These are phyloP conservation scores for Aspergillaceae sp. DNA, from an alignment of 2,329 filamentous ascomycete species.

Conservation along the genomic window DNA sequence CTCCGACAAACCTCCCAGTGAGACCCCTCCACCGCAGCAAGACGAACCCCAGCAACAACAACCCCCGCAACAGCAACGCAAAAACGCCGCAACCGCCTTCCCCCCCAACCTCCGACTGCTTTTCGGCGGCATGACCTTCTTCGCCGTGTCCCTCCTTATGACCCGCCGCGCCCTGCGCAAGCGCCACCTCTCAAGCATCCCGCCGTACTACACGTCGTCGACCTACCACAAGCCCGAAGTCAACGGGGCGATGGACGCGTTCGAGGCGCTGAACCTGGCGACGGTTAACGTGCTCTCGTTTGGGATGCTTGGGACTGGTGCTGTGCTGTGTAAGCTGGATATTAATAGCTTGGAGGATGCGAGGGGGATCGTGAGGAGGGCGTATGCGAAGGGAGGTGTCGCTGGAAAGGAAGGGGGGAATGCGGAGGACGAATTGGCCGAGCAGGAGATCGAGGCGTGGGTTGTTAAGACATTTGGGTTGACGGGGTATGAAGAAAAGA, in stretches of 20 bases:
- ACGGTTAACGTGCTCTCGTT: slow-evolving; percentile 77
- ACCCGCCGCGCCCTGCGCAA: slow-evolving; percentile 62
- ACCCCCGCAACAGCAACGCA: too few species aligned
- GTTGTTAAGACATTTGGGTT: slow-evolving; percentile 40
- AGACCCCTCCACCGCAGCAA: too few species aligned
- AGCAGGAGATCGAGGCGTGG: slow-evolving; percentile 49
- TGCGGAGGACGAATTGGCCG: slow-evolving; percentile 36
- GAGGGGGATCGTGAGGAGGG: slow-evolving; percentile 48
- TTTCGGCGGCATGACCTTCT: slow-evolving; percentile 65
- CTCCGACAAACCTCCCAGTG: too few species aligned
- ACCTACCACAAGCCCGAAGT: slow-evolving; percentile 37
- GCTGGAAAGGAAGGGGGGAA: slow-evolving; percentile 46
- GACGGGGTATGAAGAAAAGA: slow-evolving; percentile 25
- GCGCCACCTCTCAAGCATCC: slow-evolving; percentile 53
- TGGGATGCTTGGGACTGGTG: slow-evolving; percentile 65
- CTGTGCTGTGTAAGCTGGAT: slow-evolving; percentile 66
- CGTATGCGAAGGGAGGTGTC: background rate
- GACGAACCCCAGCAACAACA: too few species aligned
- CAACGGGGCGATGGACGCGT: slow-evolving; percentile 62
- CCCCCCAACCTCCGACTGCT: slow-evolving; percentile 46
- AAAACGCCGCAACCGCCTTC: too few species aligned
- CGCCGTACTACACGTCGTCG: slow-evolving; percentile 59
- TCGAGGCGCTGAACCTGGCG: slow-evolving; percentile 75
- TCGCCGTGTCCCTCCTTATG: slow-evolving; percentile 61
- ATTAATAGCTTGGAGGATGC: slow-evolving; percentile 62